A percentile compares a stretch with the other conserved stretches of the same genome.
These are phyloP conservation scores for Encephalitozoon hellem DNA, from an alignment of 371 early-diverging fungal species.

Conservation along the genomic window DNA sequence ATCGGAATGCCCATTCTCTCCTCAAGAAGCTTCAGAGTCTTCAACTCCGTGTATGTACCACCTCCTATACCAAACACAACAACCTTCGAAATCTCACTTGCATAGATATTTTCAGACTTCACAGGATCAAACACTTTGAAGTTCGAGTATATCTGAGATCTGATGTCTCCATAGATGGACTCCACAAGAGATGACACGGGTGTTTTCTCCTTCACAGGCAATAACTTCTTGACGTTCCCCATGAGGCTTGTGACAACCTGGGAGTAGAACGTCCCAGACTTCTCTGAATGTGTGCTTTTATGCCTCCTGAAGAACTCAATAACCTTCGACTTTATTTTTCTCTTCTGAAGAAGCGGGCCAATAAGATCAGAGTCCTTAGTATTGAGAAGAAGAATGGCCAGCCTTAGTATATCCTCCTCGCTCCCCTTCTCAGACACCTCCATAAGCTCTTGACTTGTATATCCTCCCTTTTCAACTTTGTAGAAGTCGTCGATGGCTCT, in stretches of 20 bases:
- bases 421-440: slow-evolving; percentile 48
- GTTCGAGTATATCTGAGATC: slow-evolving; percentile 6
- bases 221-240: slow-evolving; percentile 48
- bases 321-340: slow-evolving; percentile 33
- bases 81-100: slow-evolving; percentile 43
- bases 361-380: slow-evolving; percentile 31
- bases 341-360: slow-evolving; percentile 42
- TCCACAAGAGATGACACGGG: slow-evolving; percentile 46
- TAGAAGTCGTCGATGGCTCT: slow-evolving; percentile 85
- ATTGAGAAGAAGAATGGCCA: slow-evolving; percentile 33
- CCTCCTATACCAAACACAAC: slow-evolving; percentile 58
- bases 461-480: slow-evolving; percentile 76
- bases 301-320: slow-evolving; percentile 35
- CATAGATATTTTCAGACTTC: background rate
- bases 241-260: slow-evolving; percentile 34
- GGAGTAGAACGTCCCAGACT: background rate
- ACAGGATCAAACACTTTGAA: slow-evolving; percentile 3
- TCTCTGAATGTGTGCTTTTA: background rate
- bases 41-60: slow-evolving; percentile 59
- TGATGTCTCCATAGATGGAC: slow-evolving; percentile 30
- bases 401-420: slow-evolving; percentile 49
- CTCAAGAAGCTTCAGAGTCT: slow-evolving; percentile 47
- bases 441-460: slow-evolving; percentile 54
- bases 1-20: slow-evolving; percentile 61
- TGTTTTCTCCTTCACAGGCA: slow-evolving; percentile 42